Evolutionary conservation across 768 basidiomycete genomes (phyloP).

Genomic region (Xerocomus spinulosus): DNA sequence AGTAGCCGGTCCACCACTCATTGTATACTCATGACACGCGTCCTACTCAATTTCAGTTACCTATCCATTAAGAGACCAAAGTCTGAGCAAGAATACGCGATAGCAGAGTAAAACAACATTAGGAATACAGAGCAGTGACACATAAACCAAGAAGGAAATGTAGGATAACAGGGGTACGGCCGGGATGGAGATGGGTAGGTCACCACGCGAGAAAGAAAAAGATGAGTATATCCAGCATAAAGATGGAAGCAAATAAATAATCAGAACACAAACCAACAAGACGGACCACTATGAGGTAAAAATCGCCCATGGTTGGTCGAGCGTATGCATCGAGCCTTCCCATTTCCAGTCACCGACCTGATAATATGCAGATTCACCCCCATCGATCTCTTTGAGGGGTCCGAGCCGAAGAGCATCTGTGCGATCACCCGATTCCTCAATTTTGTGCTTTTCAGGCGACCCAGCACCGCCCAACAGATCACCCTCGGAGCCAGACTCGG

Average conservation of each 20-base stretch:
- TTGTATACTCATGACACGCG: constrained; percentile 14
- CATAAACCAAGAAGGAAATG: constrained; percentile 40
- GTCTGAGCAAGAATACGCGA: constrained; percentile 42
- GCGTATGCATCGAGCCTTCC: constrained; percentile 60
- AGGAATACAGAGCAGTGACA: constrained; percentile 47
- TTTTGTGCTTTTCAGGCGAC: constrained; percentile 47
- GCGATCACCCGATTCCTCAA: constrained; percentile 43
- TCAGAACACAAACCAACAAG: constrained; percentile 28
- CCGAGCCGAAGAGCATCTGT: constrained; percentile 54
- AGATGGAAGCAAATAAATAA: constrained; percentile 40
- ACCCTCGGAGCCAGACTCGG: constrained; percentile 65
- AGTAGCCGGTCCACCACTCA: constrained; percentile 6
- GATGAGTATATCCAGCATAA: constrained; percentile 40
- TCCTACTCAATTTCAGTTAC: constrained; percentile 11
- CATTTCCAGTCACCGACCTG: constrained; percentile 59
- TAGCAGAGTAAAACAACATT: constrained; percentile 60
- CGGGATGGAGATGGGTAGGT: constrained; percentile 25
- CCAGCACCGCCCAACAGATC: constrained; percentile 46
- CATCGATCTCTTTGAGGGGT: constrained; percentile 66
- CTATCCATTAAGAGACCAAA: constrained; percentile 31
- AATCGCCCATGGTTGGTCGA: constrained; percentile 73
- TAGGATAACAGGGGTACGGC: constrained; percentile 33
- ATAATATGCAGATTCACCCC: constrained; percentile 70
- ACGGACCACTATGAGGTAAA: constrained; percentile 35
- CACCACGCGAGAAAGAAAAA: constrained; percentile 16